phyloP scores from a whole-genome alignment of 2,329 filamentous ascomycete species.

The Xylaria hypoxylon region DNA sequence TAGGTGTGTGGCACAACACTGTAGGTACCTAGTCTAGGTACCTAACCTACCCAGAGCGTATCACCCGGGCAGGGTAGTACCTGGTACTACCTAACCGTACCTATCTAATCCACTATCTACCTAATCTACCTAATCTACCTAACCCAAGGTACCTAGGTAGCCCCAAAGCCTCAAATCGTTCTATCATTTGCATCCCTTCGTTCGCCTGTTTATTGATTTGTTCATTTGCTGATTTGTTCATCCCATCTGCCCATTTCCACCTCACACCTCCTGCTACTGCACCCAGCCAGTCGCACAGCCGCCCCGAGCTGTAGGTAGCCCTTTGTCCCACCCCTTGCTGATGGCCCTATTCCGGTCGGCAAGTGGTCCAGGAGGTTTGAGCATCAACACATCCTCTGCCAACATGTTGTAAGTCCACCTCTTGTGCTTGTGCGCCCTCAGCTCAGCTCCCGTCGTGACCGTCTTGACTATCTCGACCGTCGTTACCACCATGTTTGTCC shows the following conservation, averaged over 20 bases:
- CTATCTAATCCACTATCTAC: background rate
- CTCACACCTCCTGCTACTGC: conserved; percentile 9
- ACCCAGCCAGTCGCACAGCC: conserved; percentile 31
- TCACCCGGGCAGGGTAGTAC: background rate
- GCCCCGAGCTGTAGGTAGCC: conserved; percentile 30
- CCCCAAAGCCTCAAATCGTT: too few species aligned
- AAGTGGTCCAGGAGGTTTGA: conserved; percentile 70
- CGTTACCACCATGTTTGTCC: background rate
- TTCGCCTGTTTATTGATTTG: background rate
- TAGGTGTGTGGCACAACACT: too few species aligned
- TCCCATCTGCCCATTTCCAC: background rate
- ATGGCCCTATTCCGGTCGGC: conserved; percentile 68
- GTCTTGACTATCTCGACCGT: too few species aligned
- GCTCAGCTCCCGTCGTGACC: too few species aligned
- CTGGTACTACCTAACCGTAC: background rate
- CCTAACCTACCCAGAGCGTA: too few species aligned
- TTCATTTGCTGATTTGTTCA: conserved; percentile 1
- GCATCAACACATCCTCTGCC: conserved; percentile 72
- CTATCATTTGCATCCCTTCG: conserved; percentile 2
- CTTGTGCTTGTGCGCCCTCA: conserved; percentile 20
- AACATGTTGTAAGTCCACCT: conserved; percentile 64
- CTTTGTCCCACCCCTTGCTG: conserved; percentile 22
- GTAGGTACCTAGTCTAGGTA: too few species aligned
- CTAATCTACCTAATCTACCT: background rate
- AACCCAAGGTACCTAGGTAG: too few species aligned